Evolutionary conservation across 306 rosid species (phyloP), one percentile per base, ranked within the genome.

Genomic region (Cajanus cajan): DNA sequence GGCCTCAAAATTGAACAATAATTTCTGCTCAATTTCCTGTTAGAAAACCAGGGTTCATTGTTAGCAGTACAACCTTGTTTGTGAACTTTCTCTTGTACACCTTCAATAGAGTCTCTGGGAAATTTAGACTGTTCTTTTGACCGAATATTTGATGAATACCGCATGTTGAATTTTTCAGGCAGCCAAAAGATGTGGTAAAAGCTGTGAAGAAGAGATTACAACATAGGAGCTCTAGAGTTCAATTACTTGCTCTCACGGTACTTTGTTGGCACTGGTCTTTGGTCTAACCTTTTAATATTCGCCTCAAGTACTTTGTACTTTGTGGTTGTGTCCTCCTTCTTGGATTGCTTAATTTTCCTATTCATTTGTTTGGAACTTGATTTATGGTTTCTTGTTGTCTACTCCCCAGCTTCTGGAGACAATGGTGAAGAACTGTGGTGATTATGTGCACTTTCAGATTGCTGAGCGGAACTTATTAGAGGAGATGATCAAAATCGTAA

Each of bases 371-470:
- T n/a, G n/a, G n/a, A n/a, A 28, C 57, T 82, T 78, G 76, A 85
- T 82, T 85, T 55, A 66, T 73, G 77, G 74, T 77, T 68, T 83
- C 74, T 77, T 37, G 40, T 81, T 73, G 71, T 71, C 31, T 61
- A 9, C 57, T n/a, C 66, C 75, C 85, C 83, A 96, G 99, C 98
- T 96, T 37, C 82, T 96, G 82, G 99, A 96, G 85, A 96, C 99
- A 33, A 91, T 96, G 99, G 99, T 96, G 82, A 96, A 96, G 94
- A 96, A 96, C 82, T 96, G 98, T 76, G 99, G 99, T 84, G 98
- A 96, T 37, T 82, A 77, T 74, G 88, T 91, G 78, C 99, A 96
- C 85, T 88, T 85, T 71, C 99, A 96, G 87, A 93, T 96, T 86
- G 94, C 92, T 9, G 99, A 96, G 84, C 90, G 89, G 86, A 89